Base-by-base conservation (phyloP, 1,139 yeast genomes). In the Zygoascus meyerae region DNA sequence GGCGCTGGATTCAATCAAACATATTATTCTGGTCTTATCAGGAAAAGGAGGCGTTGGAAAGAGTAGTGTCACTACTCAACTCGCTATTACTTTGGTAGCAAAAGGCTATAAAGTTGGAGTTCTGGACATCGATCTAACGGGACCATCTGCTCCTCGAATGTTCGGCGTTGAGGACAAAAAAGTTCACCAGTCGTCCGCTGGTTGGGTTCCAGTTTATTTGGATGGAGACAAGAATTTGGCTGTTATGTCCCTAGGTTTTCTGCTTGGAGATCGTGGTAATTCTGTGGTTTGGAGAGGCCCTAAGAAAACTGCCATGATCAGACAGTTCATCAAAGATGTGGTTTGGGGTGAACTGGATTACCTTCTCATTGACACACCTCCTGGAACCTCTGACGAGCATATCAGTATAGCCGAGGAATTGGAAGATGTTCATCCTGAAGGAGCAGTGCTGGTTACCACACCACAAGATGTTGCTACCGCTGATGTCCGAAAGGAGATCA, bases 41-140 rank as follows among this genome's bases (percentile, higher is more conserved):
- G 97, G 96, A 3, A 89, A 89, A 64, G 97, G 97, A n/a, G 98
- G 95, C 61, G 98, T 92, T 1, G 99, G 99, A 1, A 92, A 92
- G 63, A 86, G 96, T 5, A 87, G 97, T 0, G 90, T 92, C 1
- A 90, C 98, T 0, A 85, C 97, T 0, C 98, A 94, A 63, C 73
- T 90, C 1, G 97, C 97, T 0, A 70, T 92, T 17, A 74, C 92
- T 0, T 70, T 94, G 33, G 87, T 80, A 5, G 69, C 74, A 30
- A 70, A 77, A 60, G 95, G 95, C 1, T 78, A 66, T 58, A 81
- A 77, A 58, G 96, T 92, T 11, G 99, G 98, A 1, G 95, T 92
- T 0, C 68, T 94, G 34, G 99, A 92, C 62, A 89, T 92, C 18
- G 99, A 92, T 68, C 70, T 94, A 44, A 94, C 98, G 0, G 99